Evolutionary conservation across 192 early-diverging fungal species (phyloP).

Genomic region (Umbelopsis isabellina): DNA sequence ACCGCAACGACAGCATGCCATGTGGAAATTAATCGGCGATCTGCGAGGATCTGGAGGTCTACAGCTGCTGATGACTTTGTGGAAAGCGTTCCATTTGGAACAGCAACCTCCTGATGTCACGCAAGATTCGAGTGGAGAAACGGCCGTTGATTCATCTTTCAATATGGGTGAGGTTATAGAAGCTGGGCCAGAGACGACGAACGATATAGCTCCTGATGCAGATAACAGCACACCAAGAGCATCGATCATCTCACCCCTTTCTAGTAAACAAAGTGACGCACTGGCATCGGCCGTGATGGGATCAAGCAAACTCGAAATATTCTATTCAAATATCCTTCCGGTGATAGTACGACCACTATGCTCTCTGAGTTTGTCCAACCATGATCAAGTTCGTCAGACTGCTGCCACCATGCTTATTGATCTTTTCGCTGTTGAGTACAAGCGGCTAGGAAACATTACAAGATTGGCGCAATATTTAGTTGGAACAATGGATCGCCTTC

Average conservation of each 20-base stretch:
- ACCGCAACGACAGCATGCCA: constrained; percentile 57
- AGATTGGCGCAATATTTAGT: constrained; percentile 39
- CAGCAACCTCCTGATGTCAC: background rate
- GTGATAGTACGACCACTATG: constrained; percentile 41
- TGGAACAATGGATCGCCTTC: constrained; percentile 40
- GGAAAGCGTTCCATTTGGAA: constrained; percentile 40
- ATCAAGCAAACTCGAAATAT: background rate
- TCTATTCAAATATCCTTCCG: constrained; percentile 24
- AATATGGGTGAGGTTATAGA: background rate
- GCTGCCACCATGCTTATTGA: constrained; percentile 40
- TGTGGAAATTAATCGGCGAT: constrained; percentile 63
- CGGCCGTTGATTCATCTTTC: too few species aligned
- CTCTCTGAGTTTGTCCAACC: constrained; percentile 39
- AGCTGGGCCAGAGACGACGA: background rate
- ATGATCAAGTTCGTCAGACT: constrained; percentile 41
- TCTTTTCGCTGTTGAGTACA: constrained; percentile 39
- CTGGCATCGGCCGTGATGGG: background rate
- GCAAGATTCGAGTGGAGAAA: background rate
- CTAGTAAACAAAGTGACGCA: background rate
- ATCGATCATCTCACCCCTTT: background rate
- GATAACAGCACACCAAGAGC: background rate
- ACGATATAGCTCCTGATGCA: background rate
- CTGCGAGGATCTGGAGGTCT: constrained; percentile 58
- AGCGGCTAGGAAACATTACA: constrained; percentile 29
- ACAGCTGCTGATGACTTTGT: constrained; percentile 55